Evolutionary conservation across 2,329 filamentous ascomycete genomes (phyloP).

Genomic region (Sordariomycetes sp.): DNA sequence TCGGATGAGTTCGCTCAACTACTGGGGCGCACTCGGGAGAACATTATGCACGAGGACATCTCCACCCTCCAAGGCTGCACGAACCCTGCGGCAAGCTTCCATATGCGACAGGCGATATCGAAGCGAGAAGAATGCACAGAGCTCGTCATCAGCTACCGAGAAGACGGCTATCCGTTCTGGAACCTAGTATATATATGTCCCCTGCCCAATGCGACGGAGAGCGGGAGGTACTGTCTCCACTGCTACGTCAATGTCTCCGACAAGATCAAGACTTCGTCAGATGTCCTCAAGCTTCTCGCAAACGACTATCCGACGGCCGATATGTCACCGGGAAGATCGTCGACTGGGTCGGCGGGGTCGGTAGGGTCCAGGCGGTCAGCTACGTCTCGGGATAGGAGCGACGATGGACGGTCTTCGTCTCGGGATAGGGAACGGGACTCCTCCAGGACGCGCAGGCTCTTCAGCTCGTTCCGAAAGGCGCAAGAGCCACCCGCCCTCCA

Average conservation of each 20-base stretch:
- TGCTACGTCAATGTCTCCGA: conserved; percentile 45
- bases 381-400: neutral
- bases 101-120: conserved; percentile 26
- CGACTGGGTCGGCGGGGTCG: conserved; percentile 8
- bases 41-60: conserved; percentile 34
- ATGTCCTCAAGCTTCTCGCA: conserved; percentile 11
- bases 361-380: neutral
- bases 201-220: conserved; percentile 31
- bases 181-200: conserved; percentile 42
- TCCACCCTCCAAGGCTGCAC: conserved; percentile 33
- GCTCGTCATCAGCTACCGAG: conserved; percentile 35
- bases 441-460: conserved; percentile 15
- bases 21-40: conserved; percentile 31
- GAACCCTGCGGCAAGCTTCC: conserved; percentile 24
- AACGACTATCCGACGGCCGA: neutral
- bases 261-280: conserved; percentile 32
- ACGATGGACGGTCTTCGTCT: conserved; percentile 5
- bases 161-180: conserved; percentile 39
- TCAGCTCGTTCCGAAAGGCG: conserved; percentile 15
- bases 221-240: conserved; percentile 37
- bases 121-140: conserved; percentile 30
- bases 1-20: conserved; percentile 38
- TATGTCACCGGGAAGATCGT: conserved; percentile 27
- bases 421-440: conserved; percentile 12
- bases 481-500: neutral